These are phyloP conservation scores for Cladorrhinum samala DNA, from an alignment of 495 filamentous ascomycete species.

Conservation along the genomic window DNA sequence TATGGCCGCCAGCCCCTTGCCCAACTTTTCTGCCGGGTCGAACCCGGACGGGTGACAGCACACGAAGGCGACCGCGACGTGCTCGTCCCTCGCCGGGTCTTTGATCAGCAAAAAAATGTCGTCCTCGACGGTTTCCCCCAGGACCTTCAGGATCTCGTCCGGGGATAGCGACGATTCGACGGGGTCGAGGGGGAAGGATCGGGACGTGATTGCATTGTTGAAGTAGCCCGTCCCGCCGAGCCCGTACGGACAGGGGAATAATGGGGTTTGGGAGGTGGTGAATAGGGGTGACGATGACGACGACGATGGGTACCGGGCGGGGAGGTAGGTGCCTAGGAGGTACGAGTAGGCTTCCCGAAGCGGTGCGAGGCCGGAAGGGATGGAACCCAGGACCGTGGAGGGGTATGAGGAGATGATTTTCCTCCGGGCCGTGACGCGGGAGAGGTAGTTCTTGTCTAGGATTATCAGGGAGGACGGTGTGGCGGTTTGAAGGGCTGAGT, in stretches of 20 bases:
- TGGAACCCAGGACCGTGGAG: conserved; percentile 39
- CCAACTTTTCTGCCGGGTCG: conserved; percentile 57
- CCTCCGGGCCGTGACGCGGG: conserved; percentile 49
- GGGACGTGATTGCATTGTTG: conserved; percentile 42
- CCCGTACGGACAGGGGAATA: too few species aligned
- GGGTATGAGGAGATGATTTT: conserved; percentile 44
- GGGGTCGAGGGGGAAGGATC: conserved; percentile 36
- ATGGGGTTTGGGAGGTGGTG: too few species aligned
- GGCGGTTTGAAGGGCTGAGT: conserved; percentile 38
- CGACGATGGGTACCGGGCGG: conserved; percentile 56
- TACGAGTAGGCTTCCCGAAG: conserved; percentile 62
- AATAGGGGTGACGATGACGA: conserved; percentile 43
- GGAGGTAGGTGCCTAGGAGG: conserved; percentile 57
- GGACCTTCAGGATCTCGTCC: conserved; percentile 36
- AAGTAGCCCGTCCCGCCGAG: too few species aligned
- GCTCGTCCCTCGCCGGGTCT: conserved; percentile 41
- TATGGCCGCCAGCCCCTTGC: conserved; percentile 55
- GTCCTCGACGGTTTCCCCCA: conserved; percentile 60
- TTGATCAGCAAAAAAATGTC: conserved; percentile 68
- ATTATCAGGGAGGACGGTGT: conserved; percentile 56
- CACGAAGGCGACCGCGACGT: conserved; percentile 60
- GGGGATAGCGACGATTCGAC: conserved; percentile 22
- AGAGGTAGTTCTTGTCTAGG: conserved; percentile 60
- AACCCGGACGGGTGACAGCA: conserved; percentile 73
- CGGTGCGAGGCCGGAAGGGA: conserved; percentile 40